Base-by-base conservation (phyloP, 495 filamentous ascomycete genomes). In the Podospora pseudocomata region DNA sequence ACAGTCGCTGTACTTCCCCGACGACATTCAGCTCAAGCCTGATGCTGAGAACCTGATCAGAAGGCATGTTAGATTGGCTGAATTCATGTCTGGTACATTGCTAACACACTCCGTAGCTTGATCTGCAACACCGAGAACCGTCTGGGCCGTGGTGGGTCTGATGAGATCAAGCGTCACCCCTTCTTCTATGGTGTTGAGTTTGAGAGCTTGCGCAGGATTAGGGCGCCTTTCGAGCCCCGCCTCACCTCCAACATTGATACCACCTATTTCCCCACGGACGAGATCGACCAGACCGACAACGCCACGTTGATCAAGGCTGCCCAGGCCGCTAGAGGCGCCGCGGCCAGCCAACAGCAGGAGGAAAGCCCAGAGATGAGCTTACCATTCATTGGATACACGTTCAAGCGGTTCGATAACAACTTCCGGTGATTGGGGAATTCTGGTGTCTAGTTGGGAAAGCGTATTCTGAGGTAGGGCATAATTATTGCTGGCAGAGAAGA, bases 181-280 rank as follows among this genome's bases (percentile, higher is more conserved):
- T 98, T 98, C 86, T 99, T 99, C 91, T 89, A 90, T 26, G 94
- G 95, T 61, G 95, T 99, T 16, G 88, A 94, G 66, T 99, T 94
- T 84, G 92, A 97, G 63, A 89, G 89, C 70, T 85, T 99, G 70
- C 93, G 96, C 63, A 86, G 86, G 53, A 98, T 99, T 74, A 90
- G 93, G 28, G 95, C 95, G 56, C 95, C 95, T 1, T 99, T 99
- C 76, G 94, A 98, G 79, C 95, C 95, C 0, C 91, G 91, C 73
- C 85, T 99, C 67, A 89, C 88, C 65, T 96, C 92, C 39, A 93
- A 93, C 76, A 90, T 97, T 67, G 95, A 99, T 77, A 95, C 94
- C n/a, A 92, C 92, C 26, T 97, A 99, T 82, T 99, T 99, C 89
- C 95, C 95, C 7, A 97, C 92, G 58, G 94, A 98, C 76, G 95